These are phyloP conservation scores for Teunomyces funiuensis DNA, from an alignment of 805 yeast genomes.

Conservation along the genomic window DNA sequence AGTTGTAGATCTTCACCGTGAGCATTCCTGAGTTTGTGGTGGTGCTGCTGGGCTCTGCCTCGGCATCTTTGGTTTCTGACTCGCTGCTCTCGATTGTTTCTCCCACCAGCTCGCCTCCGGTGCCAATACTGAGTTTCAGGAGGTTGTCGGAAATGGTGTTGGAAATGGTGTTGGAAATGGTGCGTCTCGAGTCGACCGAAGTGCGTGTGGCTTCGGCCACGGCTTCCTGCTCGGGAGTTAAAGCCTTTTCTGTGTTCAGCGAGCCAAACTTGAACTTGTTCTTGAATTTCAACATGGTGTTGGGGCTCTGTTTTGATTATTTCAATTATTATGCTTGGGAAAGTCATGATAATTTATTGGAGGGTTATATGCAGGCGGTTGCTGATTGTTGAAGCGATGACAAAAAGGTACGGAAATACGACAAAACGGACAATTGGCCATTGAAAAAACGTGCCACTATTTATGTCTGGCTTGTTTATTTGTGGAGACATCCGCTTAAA, in stretches of 20 bases:
- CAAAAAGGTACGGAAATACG: too few species aligned
- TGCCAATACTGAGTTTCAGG: constrained; percentile 17
- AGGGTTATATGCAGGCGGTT: neutral
- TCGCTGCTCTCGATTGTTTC: constrained; percentile 1
- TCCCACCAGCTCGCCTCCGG: constrained; percentile 2
- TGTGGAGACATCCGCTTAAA: too few species aligned
- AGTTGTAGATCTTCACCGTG: constrained; percentile 74
- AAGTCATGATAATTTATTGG: neutral
- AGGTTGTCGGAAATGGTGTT: constrained; percentile 24
- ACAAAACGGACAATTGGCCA: neutral
- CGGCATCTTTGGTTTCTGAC: constrained; percentile 1
- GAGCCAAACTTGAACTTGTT: constrained; percentile 30
- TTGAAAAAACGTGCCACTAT: neutral
- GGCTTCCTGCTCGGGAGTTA: constrained; percentile 7
- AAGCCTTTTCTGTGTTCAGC: constrained; percentile 8
- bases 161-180: constrained; percentile 22
- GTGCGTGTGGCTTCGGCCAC: constrained; percentile 17
- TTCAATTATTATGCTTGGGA: neutral
- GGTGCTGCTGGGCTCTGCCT: constrained; percentile 4
- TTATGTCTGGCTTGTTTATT: too few species aligned
- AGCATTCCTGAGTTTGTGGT: constrained; percentile 59
- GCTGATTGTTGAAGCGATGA: too few species aligned
- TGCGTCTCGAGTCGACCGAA: constrained; percentile 26
- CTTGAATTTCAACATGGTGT: constrained; percentile 27
- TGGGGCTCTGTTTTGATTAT: neutral